Conservation (phyloP, 352 stramenopile genomes). For the Phytophthora agathidicida region DNA sequence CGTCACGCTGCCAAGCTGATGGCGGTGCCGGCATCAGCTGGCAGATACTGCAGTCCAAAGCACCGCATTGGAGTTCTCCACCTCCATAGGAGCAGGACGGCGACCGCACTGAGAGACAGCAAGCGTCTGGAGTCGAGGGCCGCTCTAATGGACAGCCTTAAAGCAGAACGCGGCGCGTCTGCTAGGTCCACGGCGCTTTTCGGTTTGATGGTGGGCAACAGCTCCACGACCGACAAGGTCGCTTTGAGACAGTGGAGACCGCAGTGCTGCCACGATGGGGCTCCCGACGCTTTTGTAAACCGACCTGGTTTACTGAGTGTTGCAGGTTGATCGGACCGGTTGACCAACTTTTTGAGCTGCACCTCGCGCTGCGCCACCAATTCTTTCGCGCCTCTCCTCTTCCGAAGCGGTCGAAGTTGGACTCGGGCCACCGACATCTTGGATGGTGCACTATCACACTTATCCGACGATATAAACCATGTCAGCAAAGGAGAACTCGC, state of each 20-base stretch:
- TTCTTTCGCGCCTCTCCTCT: conserved; percentile 22
- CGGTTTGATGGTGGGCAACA: too few species aligned
- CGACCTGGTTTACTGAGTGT: background rate
- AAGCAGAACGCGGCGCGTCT: too few species aligned
- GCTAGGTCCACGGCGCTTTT: too few species aligned
- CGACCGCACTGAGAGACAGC: conserved; percentile 3
- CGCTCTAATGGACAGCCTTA: too few species aligned
- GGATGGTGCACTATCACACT: too few species aligned
- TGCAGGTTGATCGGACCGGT: background rate
- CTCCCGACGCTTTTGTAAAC: background rate
- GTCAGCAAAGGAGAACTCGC: too few species aligned
- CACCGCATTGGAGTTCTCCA: too few species aligned
- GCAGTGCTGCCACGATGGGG: conserved; percentile 24
- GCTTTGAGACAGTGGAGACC: conserved; percentile 8
- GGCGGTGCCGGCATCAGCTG: conserved; percentile 5
- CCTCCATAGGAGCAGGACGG: background rate
- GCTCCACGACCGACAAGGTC: too few species aligned
- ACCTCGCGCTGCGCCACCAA: conserved; percentile 1
- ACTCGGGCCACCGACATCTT: too few species aligned
- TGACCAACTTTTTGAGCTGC: too few species aligned
- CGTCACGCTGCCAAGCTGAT: conserved; percentile 4
- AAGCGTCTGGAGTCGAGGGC: too few species aligned
- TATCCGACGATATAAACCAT: too few species aligned
- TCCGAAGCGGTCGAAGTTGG: background rate
- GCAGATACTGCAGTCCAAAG: conserved; percentile 12